Base-by-base conservation (phyloP, 2,329 filamentous ascomycete genomes). In the Verticillium nubilum region DNA sequence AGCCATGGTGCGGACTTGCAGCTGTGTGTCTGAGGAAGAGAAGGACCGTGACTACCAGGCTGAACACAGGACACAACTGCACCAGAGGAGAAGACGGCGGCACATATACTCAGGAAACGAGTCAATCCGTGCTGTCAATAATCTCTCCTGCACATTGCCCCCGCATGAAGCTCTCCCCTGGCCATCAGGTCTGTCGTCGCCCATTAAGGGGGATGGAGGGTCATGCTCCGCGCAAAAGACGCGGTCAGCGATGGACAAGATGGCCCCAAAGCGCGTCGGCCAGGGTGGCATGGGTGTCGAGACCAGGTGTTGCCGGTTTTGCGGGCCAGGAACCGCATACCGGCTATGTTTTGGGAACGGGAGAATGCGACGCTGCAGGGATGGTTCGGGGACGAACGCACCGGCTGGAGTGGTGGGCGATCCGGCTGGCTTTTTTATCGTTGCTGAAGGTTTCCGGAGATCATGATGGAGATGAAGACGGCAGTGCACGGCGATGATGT, bases 1-100 rank as follows among this genome's bases (percentile, higher is more conserved):
- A 17, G 61, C 56, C 62, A 63, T 64, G 27, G 4, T 59, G 58
- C 9, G 27, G n/a, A 31, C 2, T 27, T 10, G 28, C 28, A 54
- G 52, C n/a, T 25, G 42, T 10, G 23, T 5, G 29, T 33, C 52
- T 29, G 52, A 4, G 52, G 52, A 7, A 26, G 28, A 33, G 52
- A 54, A 23, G 42, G 9, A n/a, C 28, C n/a, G 26, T 53, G 52
- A 28, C n/a, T 17, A 53, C 15, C 52, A 25, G 13, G 19, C 42
- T 47, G 42, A 13, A 19, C 4, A 23, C 42, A 47, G 19, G 7
- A 31, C 12, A 37, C 12, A n/a, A 17, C 19, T 23, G 42, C 9
- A 12, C 7, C 52, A 33, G 19, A 31, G 52, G 52, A 31, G 10
- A 54, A 2, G 5, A 29, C 28, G 52, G 15, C 10, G 27, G 29